Conservation (phyloP, 257 asterid genomes). For the Solanum infundibuliforme region DNA sequence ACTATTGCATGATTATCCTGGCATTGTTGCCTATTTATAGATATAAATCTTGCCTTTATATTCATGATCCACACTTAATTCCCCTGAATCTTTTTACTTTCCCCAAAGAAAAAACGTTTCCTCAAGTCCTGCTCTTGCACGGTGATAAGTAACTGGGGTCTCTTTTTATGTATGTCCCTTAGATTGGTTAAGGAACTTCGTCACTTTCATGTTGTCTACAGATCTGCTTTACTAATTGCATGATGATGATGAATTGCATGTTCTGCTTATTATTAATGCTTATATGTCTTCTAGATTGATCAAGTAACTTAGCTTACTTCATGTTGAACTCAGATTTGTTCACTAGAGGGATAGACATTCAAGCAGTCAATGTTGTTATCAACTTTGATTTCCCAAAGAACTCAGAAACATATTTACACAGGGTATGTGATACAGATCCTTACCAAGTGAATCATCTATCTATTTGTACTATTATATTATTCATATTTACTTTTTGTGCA, state of each 20-base stretch:
- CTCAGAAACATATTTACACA: slow-evolving; percentile 77
- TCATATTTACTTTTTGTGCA: slow-evolving; percentile 11
- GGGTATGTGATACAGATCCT: slow-evolving; percentile 37
- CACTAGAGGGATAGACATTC: slow-evolving; percentile 86
- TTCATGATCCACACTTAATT: neutral
- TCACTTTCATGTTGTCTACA: neutral
- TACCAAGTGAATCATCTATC: neutral
- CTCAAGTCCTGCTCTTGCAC: neutral
- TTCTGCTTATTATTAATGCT: neutral
- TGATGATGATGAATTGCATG: neutral
- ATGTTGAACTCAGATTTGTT: slow-evolving; percentile 47
- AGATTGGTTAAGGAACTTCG: neutral
- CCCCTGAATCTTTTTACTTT: neutral
- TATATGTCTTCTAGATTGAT: neutral
- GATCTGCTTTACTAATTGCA: neutral
- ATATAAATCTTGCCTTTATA: neutral
- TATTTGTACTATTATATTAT: neutral
- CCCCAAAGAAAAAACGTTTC: neutral
- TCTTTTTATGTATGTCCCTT: neutral
- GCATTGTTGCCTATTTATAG: neutral
- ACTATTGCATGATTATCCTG: neutral
- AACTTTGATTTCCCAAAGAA: slow-evolving; percentile 82
- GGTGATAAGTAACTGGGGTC: neutral
- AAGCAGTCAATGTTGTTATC: slow-evolving; percentile 83
- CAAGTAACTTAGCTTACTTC: neutral